phyloP scores from a whole-genome alignment of 2,329 filamentous ascomycete species.

The Fusarium phyllophilum region DNA sequence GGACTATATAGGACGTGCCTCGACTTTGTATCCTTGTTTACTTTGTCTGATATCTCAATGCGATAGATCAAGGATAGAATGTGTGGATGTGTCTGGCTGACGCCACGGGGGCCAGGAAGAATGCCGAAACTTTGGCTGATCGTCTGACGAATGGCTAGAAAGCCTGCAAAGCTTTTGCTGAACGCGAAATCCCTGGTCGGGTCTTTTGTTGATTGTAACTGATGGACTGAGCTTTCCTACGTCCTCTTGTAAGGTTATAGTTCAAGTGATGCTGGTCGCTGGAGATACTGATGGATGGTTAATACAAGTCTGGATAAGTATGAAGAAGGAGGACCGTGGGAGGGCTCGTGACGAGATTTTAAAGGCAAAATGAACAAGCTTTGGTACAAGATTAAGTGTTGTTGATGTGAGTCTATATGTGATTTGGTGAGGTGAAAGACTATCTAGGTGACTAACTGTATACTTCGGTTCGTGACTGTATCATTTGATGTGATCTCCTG shows the following conservation, averaged over 20 bases:
- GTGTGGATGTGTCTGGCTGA: background rate
- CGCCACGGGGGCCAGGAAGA: background rate
- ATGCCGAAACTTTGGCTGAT: background rate
- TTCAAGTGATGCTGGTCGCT: background rate
- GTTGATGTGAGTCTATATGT: background rate
- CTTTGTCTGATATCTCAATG: background rate
- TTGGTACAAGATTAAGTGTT: background rate
- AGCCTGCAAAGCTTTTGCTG: background rate
- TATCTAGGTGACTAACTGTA: background rate
- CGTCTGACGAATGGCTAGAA: background rate
- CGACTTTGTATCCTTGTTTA: background rate
- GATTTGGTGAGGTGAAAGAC: background rate
- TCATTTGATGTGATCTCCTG: background rate
- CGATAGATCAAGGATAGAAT: background rate
- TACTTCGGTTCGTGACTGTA: background rate
- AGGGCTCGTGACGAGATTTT: background rate
- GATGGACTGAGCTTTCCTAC: background rate
- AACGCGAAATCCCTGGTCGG: background rate
- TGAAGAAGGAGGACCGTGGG: background rate
- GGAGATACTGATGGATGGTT: no score
- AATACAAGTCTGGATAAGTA: background rate
- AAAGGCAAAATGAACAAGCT: background rate
- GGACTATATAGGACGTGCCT: background rate
- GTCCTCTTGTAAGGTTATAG: background rate
- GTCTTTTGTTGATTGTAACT: background rate